Base-by-base conservation (phyloP, 495 filamentous ascomycete genomes). In the Jackrogersella multiformis region DNA sequence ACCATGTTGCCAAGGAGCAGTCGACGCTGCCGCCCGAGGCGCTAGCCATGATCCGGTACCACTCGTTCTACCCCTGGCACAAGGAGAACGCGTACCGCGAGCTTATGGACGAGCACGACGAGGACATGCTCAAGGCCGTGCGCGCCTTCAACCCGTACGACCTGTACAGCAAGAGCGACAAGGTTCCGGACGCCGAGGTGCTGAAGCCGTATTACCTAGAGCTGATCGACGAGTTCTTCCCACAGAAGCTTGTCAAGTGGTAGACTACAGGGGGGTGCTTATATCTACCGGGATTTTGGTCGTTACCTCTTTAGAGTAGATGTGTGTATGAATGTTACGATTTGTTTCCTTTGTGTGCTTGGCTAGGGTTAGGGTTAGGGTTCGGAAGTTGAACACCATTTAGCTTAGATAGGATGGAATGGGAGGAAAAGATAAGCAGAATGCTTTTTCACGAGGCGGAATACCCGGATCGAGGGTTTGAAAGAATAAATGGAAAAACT, bases 1-100 rank as follows among this genome's bases (percentile, higher is more conserved):
- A 95, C 77, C 88, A 92, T 66, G 87, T 97, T 39, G 83, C 88
- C 68, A 91, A 89, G 78, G 87, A 90, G 49, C 92, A 95, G 80
- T 88, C 85, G 2, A 89, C 82, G 7, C 77, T 97, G 8, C 93
- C 93, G 0, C 79, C 80, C 24, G 92, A 94, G 82, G 91, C 90
- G 4, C 84, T 97, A 13, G 93, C 92, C 32, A 94, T 97, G 90
- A 92, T 96, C 66, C 81, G 93, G 53, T 96, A 93, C 73, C 93
- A 97, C 73, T 89, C 86, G 1, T 97, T 97, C 79, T 97, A 97
- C 73, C 87, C 92, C 16, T 97, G 93, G 93, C 93, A 96, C 73
- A 86, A 80, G 41, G 88, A 87, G 64, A 88, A 88, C 44, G 92
- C 90, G 0, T 96, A 96, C 73, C 76, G 77, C 52, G 87, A 89